Percentiles rank a stretch among this genome's conserved stretches.
phyloP scores from a whole-genome alignment of 768 basidiomycete species.

The Roridomyces roridus region DNA sequence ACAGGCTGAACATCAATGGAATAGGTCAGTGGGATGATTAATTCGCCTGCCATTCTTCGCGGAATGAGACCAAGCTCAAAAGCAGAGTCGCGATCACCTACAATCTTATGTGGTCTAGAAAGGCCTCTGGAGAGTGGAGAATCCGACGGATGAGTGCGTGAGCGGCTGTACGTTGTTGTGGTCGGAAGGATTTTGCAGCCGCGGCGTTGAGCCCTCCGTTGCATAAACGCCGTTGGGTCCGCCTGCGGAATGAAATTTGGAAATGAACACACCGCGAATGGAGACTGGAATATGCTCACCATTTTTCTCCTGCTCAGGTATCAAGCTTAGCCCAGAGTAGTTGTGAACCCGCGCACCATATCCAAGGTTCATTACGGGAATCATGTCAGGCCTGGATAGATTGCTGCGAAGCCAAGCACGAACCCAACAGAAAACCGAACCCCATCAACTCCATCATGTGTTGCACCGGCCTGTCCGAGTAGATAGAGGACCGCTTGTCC shows the following conservation, averaged over 20 bases:
- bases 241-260: too few species aligned
- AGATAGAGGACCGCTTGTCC: constrained; percentile 36
- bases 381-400: too few species aligned
- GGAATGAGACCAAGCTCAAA: neutral
- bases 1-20: constrained; percentile 34
- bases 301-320: too few species aligned
- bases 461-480: neutral
- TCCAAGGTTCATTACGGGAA: too few species aligned
- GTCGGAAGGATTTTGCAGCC: neutral
- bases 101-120: constrained; percentile 6
- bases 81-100: neutral
- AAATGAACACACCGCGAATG: too few species aligned
- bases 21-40: constrained; percentile 36
- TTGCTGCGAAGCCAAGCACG: too few species aligned
- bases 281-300: too few species aligned
- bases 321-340: too few species aligned
- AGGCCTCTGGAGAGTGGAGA: constrained; percentile 7
- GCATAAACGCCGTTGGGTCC: constrained; percentile 10
- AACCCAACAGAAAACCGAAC: too few species aligned
- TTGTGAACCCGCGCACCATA: too few species aligned
- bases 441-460: too few species aligned
- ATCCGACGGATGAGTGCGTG: constrained; percentile 21
- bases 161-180: constrained; percentile 3
- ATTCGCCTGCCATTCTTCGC: constrained; percentile 31
- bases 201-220: neutral